Evolutionary conservation across 2,329 filamentous ascomycete species (phyloP).

Genomic region (Paradendryphiella salina): DNA sequence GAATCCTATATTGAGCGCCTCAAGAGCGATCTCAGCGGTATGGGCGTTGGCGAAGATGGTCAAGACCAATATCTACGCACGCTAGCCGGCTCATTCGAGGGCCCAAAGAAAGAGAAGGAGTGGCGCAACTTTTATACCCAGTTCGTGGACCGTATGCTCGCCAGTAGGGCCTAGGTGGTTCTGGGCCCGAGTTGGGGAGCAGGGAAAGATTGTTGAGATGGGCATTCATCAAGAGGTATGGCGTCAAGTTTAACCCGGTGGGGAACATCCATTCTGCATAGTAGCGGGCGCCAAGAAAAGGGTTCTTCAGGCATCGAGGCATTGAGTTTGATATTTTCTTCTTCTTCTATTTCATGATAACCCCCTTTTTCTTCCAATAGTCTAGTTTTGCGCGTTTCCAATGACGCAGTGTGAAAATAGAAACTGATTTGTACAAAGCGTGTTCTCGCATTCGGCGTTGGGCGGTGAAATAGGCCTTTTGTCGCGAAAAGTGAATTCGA

Average conservation of each 20-base stretch:
- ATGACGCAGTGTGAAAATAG: background rate
- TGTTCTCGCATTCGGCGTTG: too few relatives aligned
- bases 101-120: slow-evolving; percentile 47
- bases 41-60: slow-evolving; percentile 67
- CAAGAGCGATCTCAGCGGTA: slow-evolving; percentile 64
- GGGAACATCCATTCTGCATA: slow-evolving; percentile 22
- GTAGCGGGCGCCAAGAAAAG: slow-evolving; percentile 21
- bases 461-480: too few relatives aligned
- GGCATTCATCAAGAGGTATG: slow-evolving; percentile 9
- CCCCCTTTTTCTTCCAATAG: slow-evolving; percentile 8
- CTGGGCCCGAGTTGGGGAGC: slow-evolving; percentile 4
- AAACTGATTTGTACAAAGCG: too few relatives aligned
- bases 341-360: slow-evolving; percentile 20
- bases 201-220: slow-evolving; percentile 3
- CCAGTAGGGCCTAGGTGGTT: slow-evolving; percentile 20
- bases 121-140: slow-evolving; percentile 52
- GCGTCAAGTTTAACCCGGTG: slow-evolving; percentile 7
- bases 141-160: slow-evolving; percentile 46
- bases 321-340: slow-evolving; percentile 16
- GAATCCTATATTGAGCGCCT: slow-evolving; percentile 74
- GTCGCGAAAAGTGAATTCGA: too few relatives aligned
- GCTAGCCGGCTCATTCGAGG: slow-evolving; percentile 42
- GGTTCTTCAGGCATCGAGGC: background rate
- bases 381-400: background rate
- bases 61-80: slow-evolving; percentile 66